Evolutionary conservation across 1,284 basidiomycete species (phyloP), one percentile per base, ranked within the genome.

Genomic region (Macrocystidia cucumis): DNA sequence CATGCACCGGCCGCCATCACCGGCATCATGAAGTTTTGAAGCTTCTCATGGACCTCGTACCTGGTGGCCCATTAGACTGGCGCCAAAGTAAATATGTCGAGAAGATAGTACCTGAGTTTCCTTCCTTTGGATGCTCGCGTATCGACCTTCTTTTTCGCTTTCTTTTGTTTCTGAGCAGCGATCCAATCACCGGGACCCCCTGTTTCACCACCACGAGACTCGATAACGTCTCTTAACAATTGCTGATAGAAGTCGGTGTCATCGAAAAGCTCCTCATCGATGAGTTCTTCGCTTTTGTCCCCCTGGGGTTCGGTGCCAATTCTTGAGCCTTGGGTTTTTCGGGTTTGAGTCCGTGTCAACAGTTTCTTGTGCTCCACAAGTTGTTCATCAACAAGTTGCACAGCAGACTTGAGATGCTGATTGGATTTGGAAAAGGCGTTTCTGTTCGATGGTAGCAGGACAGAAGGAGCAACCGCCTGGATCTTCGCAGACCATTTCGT

Each of bases 21-120:
- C 7, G 92, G 91, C 1, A 91, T 87, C 81, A 93, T 93, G 53
- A 95, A 95, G 55, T 91, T 91, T 53, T 89, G 85, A 26, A 93
- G 62, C 62, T 95, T 96, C 50, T 95, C 89, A 52, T 96, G 92
- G 1, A 89, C 80, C 42, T 93, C 85, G 55, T 91, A 95, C 42
- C 89, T 87, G 51, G 16, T 18, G 12, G 22, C 22, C 17, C 24
- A n/a, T 34, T 8, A 25, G 12, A 8, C 23, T 12, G 29, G 5
- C 19, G 3, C 17, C 12, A 14, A 16, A 13, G 11, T 3, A 3
- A 30, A 9, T 16, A 18, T 8, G 29, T 30, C 11, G 29, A 3
- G 29, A 5, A 16, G 14, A 14, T n/a, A 12, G 25, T 18, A 29
- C 28, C 89, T 68, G 40, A 92, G 57, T 56, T 88, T 90, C 29